A percentile compares a stretch with the other conserved stretches of the same genome.
phyloP scores from a whole-genome alignment of 768 basidiomycete genomes.

The Leccinum olivaceopallidum region DNA sequence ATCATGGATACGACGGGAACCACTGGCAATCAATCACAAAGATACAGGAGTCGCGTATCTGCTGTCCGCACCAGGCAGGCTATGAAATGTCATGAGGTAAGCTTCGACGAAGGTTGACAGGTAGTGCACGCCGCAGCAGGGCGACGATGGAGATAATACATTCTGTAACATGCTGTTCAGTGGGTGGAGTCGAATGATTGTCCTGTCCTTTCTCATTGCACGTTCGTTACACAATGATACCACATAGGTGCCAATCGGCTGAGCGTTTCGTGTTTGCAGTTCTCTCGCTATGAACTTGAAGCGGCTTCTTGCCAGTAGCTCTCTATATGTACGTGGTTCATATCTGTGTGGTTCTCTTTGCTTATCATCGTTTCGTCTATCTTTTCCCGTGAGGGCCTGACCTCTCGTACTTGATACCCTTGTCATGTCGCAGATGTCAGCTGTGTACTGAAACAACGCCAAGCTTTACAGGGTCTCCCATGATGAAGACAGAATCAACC shows the following conservation, averaged over 20 bases:
- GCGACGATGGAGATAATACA: background rate
- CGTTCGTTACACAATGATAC: background rate
- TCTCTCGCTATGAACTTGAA: background rate
- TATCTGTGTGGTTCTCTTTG: background rate
- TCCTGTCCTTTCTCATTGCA: background rate
- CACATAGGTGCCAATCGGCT: background rate
- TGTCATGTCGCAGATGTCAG: constrained; percentile 34
- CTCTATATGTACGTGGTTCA: background rate
- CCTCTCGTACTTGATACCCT: background rate
- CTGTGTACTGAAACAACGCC: constrained; percentile 76
- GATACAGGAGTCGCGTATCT: background rate
- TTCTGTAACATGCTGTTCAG: background rate
- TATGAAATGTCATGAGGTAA: constrained; percentile 18
- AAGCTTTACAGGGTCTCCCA: constrained; percentile 59
- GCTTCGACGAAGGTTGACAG: background rate
- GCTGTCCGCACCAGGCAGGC: constrained; percentile 14
- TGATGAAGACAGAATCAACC: constrained; percentile 65
- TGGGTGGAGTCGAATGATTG: background rate
- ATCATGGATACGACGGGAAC: background rate
- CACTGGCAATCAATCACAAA: background rate
- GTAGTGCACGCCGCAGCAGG: background rate
- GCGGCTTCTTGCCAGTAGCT: background rate
- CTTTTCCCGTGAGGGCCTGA: background rate
- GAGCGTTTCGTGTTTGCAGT: background rate
- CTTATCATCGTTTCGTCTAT: background rate